Percentiles rank a stretch among this genome's conserved stretches.
These are phyloP conservation scores for Chenopodium album DNA, from an alignment of 148 eudicot genomes.

Conservation along the genomic window DNA sequence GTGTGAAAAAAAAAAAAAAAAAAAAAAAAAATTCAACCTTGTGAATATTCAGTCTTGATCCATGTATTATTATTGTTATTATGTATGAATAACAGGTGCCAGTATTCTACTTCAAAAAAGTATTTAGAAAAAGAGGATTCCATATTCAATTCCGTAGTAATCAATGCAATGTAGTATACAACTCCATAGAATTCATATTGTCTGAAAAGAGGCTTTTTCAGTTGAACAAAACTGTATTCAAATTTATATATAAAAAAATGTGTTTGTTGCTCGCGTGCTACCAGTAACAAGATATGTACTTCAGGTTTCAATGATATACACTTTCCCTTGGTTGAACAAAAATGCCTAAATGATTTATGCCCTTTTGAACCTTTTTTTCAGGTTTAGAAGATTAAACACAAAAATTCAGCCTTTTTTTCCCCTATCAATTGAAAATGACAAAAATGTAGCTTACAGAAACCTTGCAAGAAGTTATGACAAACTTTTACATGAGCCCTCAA, in stretches of 20 bases:
- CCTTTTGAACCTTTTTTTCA: background rate
- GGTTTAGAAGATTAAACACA: background rate
- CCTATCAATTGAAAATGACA: background rate
- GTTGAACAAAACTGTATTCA: no score
- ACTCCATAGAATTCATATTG: background rate
- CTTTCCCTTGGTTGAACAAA: background rate
- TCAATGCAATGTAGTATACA: background rate
- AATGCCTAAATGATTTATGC: background rate
- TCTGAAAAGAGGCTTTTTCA: background rate
- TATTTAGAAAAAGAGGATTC: no score
- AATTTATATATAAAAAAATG: no score
- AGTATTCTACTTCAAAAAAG: background rate
- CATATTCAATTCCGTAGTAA: background rate
- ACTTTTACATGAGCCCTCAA: no score
- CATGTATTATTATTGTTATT: background rate
- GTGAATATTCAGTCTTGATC: slow-evolving; percentile 9
- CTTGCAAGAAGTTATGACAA: no score
- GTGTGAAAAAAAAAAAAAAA: slow-evolving; percentile 7
- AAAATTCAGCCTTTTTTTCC: background rate
- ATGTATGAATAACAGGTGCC: slow-evolving; percentile 13
- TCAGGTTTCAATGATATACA: background rate
- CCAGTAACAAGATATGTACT: background rate
- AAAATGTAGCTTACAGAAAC: no score
- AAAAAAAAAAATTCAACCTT: slow-evolving; percentile 16
- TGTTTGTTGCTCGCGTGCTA: background rate